Percentiles rank a stretch among this genome's conserved stretches.
Conservation (phyloP, 805 yeast genomes). For the Starmerella powellii region DNA sequence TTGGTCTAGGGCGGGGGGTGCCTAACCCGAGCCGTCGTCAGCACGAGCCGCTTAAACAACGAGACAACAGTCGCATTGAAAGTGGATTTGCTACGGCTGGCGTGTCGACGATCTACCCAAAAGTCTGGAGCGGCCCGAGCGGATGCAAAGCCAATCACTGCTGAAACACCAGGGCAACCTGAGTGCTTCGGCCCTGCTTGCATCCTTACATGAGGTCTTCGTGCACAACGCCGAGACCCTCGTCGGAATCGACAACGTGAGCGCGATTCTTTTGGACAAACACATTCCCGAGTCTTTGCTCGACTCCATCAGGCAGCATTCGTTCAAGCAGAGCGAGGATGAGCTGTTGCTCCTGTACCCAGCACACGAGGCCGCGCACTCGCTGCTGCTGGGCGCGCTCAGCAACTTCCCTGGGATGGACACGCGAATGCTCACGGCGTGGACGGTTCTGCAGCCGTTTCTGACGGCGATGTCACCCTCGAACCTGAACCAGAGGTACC, state of each 20-base stretch:
- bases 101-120: too few species aligned
- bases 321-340: conserved; percentile 32
- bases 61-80: too few species aligned
- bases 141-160: conserved; percentile 28
- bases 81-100: too few species aligned
- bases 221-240: conserved; percentile 21
- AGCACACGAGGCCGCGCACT: conserved; percentile 25
- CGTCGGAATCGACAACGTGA: conserved; percentile 26
- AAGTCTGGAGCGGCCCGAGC: too few species aligned
- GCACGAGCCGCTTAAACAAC: too few species aligned
- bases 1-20: too few species aligned
- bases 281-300: conserved; percentile 28
- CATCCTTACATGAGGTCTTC: conserved; percentile 28
- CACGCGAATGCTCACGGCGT: conserved; percentile 28
- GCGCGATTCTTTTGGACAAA: conserved; percentile 26
- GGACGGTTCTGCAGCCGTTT: conserved; percentile 31
- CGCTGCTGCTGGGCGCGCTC: conserved; percentile 26
- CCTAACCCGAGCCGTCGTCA: too few species aligned
- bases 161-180: conserved; percentile 25
- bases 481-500: conserved; percentile 28
- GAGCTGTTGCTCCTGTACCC: conserved; percentile 31
- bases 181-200: conserved; percentile 28
- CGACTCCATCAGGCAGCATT: conserved; percentile 31
- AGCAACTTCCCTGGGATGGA: conserved; percentile 30
- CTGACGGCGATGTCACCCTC: conserved; percentile 30